Evolutionary conservation across 2,329 filamentous ascomycete species (phyloP).

Genomic region (Epichloe glyceriae): DNA sequence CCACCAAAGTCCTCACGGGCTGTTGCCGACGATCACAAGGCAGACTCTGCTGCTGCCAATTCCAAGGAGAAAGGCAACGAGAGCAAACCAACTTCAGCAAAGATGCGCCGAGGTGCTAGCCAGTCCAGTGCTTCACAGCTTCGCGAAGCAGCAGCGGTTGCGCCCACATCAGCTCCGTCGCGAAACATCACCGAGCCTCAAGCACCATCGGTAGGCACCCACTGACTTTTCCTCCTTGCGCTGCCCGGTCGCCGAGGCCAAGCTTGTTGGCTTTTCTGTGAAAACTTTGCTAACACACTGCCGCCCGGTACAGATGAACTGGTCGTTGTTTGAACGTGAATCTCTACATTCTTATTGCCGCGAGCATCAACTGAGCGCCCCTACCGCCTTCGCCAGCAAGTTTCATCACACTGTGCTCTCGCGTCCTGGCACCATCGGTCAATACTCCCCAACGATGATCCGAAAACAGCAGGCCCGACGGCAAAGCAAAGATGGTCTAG

Average conservation of each 20-base stretch:
- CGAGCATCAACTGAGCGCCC: conserved; percentile 57
- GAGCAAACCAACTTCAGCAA: conserved; percentile 32
- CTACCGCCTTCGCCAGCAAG: conserved; percentile 53
- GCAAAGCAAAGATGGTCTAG: conserved; percentile 60
- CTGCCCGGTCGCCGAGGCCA: neutral
- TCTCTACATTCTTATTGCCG: conserved; percentile 65
- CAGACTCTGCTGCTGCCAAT: conserved; percentile 22
- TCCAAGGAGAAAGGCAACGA: conserved; percentile 31
- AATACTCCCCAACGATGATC: conserved; percentile 65
- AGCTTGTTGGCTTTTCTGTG: neutral
- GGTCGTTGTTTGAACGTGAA: conserved; percentile 53
- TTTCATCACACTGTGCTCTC: conserved; percentile 51
- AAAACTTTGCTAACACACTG: conserved; percentile 5
- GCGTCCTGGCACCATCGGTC: conserved; percentile 50
- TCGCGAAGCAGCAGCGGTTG: conserved; percentile 18
- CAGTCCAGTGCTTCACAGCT: conserved; percentile 34
- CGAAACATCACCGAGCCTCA: conserved; percentile 17
- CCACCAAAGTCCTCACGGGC: conserved; percentile 33
- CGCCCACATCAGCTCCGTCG: conserved; percentile 20
- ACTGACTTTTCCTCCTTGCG: conserved; percentile 4
- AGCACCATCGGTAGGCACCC: conserved; percentile 21
- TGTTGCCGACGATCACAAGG: conserved; percentile 32
- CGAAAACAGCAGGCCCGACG: conserved; percentile 49
- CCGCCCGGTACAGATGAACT: conserved; percentile 37
- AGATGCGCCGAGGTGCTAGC: conserved; percentile 43